phyloP scores from a whole-genome alignment of 805 yeast species.

The Peterozyma xylosa region DNA sequence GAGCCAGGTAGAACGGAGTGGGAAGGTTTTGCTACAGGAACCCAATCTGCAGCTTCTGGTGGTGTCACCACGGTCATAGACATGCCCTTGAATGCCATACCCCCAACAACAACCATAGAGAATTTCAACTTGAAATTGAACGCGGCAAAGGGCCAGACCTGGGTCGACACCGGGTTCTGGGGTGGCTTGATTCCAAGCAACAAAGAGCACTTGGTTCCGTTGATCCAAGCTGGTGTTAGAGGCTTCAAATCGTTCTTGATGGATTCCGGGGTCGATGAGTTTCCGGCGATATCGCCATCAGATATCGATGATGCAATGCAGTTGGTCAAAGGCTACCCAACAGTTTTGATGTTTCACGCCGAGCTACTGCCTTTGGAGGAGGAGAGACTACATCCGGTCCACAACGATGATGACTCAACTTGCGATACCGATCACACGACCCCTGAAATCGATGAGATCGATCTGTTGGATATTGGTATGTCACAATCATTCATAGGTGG shows the following conservation, averaged over 20 bases:
- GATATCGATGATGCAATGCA: slow-evolving; percentile 66
- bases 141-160: slow-evolving; percentile 76
- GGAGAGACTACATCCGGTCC: background rate
- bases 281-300: slow-evolving; percentile 67
- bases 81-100: slow-evolving; percentile 94
- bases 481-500: slow-evolving; percentile 30
- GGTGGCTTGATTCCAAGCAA: slow-evolving; percentile 89
- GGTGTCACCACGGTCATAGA: slow-evolving; percentile 95
- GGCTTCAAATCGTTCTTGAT: slow-evolving; percentile 92
- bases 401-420: background rate
- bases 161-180: slow-evolving; percentile 96
- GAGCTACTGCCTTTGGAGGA: slow-evolving; percentile 60
- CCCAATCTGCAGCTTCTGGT: slow-evolving; percentile 90
- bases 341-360: slow-evolving; percentile 88
- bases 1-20: slow-evolving; percentile 98
- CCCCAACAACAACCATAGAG: slow-evolving; percentile 83
- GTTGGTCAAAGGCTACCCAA: slow-evolving; percentile 50
- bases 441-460: slow-evolving; percentile 5
- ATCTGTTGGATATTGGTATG: slow-evolving; percentile 20
- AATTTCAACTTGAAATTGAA: slow-evolving; percentile 67
- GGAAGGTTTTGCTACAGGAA: slow-evolving; percentile 98
- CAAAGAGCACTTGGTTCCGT: slow-evolving; percentile 58
- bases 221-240: slow-evolving; percentile 79
- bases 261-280: slow-evolving; percentile 94
- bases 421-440: slow-evolving; percentile 3